Percentiles rank a stretch among this genome's conserved stretches.
Evolutionary conservation across 768 basidiomycete species (phyloP).

Genomic region (Daedaleopsis sinensis): DNA sequence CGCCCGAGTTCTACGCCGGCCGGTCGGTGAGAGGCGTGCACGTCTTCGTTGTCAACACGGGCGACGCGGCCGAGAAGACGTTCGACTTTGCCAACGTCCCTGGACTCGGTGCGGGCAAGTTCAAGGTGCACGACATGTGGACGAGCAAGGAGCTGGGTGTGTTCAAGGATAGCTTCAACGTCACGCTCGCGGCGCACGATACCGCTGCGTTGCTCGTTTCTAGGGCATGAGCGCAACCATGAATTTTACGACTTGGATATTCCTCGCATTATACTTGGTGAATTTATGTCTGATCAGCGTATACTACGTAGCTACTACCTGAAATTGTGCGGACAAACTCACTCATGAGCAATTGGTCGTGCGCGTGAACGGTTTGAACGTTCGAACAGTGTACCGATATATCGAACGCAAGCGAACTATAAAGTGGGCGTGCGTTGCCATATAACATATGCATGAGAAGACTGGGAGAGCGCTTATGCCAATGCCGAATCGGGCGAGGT

Average conservation of each 20-base stretch:
- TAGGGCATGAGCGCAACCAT: constrained; percentile 7
- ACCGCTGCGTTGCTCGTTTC: constrained; percentile 53
- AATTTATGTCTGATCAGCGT: too few relatives aligned
- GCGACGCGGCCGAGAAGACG: constrained; percentile 43
- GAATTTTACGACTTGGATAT: not conserved
- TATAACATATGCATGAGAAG: too few relatives aligned
- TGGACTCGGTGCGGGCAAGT: constrained; percentile 39
- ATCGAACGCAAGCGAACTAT: too few relatives aligned
- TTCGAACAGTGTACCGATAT: too few relatives aligned
- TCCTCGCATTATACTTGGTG: not conserved
- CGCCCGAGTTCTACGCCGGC: constrained; percentile 57
- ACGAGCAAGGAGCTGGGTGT: constrained; percentile 46
- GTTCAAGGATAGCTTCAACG: constrained; percentile 40
- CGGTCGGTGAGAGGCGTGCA: constrained; percentile 52
- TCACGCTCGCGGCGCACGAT: constrained; percentile 51
- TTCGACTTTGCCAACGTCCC: constrained; percentile 51
- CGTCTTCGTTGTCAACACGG: constrained; percentile 58
- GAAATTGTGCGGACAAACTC: too few relatives aligned
- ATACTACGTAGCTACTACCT: too few relatives aligned
- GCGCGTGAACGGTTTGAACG: too few relatives aligned
- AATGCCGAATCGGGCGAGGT: too few relatives aligned
- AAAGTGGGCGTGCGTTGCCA: too few relatives aligned
- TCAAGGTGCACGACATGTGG: constrained; percentile 60
- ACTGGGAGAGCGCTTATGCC: too few relatives aligned
- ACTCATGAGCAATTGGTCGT: too few relatives aligned